Evolutionary conservation across 192 early-diverging fungal species (phyloP), one percentile per base, ranked within the genome.

Genomic region (Podila horticola): DNA sequence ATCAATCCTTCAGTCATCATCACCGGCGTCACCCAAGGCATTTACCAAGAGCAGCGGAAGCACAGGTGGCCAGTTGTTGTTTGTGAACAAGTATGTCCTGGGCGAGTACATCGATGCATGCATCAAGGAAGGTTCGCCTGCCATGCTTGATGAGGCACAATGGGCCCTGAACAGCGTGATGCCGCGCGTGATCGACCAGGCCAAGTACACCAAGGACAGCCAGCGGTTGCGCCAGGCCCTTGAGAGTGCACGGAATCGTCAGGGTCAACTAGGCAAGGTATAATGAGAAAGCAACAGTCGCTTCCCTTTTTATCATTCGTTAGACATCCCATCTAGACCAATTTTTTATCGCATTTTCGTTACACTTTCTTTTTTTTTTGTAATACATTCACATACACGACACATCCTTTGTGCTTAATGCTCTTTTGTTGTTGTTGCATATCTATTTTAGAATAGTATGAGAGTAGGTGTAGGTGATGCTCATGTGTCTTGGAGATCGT

Each of bases 51-150:
- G 29, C 34, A 22, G 28, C 33, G n/a, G 57, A 61, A 63, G 29
- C n/a, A 19, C 36, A 1, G 19, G 19, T 0, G 59, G 70, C 36
- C 64, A 64, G 4, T 38, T 79, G 48, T 0, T 67, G 24, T 72
- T 62, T 36, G 49, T 81, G 3, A 81, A 81, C 71, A 81, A 81
- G 62, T 81, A 73, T 19, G 66, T 73, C n/a, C 22, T 81, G 31
- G 77, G 77, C 67, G 77, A 81, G 59, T 81, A 81, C 38, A 81
- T 81, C 48, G 77, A 81, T 29, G 69, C 66, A 3, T 81, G 77
- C 51, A 72, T 73, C 36, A 58, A 60, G 19, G 77, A 73, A 13
- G 77, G 77, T 22, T 69, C 77, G 5, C 51, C 62, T 1, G 71
- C 72, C 33, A 65, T 73, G 71, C 5, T 81, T 17, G 62, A 66